phyloP scores from a whole-genome alignment of 108 stramenopile species.

The Skeletonema costatum region DNA sequence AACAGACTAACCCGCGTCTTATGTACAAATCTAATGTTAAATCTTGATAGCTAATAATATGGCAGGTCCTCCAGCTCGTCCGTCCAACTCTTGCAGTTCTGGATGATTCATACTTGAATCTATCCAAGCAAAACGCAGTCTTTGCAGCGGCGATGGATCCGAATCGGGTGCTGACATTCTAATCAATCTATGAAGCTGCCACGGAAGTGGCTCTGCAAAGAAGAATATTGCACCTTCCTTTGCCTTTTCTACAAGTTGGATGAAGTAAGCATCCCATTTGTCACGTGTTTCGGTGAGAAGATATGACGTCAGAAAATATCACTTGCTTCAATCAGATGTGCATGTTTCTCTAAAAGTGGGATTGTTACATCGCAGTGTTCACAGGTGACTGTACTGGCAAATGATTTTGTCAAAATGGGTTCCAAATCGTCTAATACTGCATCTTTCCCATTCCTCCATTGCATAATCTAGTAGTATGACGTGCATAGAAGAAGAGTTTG shows the following conservation, averaged over 20 bases:
- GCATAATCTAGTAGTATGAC: slow-evolving; percentile 63
- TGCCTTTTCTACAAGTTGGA: slow-evolving; percentile 41
- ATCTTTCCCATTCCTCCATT: slow-evolving; percentile 69
- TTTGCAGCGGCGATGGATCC: slow-evolving; percentile 16
- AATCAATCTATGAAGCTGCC: slow-evolving; percentile 70
- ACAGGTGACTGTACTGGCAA: slow-evolving; percentile 33
- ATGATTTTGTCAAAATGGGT: slow-evolving; percentile 37
- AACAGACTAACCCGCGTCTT: not conserved
- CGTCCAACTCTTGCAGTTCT: slow-evolving; percentile 58
- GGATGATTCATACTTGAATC: slow-evolving; percentile 73
- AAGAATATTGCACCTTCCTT: slow-evolving; percentile 57
- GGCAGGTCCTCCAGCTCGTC: slow-evolving; percentile 67
- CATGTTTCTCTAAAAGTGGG: slow-evolving; percentile 14
- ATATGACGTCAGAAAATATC: slow-evolving; percentile 73
- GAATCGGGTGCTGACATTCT: slow-evolving; percentile 1
- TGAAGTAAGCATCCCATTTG: slow-evolving; percentile 63
- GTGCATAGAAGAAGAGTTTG: not conserved
- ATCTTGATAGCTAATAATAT: slow-evolving; percentile 54
- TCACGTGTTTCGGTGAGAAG: slow-evolving; percentile 72
- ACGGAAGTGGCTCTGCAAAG: slow-evolving; percentile 74
- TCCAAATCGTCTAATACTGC: slow-evolving; percentile 56
- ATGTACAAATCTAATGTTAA: slow-evolving; percentile 2
- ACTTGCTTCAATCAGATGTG: not conserved
- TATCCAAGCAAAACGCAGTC: slow-evolving; percentile 63
- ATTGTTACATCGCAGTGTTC: slow-evolving; percentile 55